phyloP scores from a whole-genome alignment of 345 rosid genomes.

The Populus davidiana region DNA sequence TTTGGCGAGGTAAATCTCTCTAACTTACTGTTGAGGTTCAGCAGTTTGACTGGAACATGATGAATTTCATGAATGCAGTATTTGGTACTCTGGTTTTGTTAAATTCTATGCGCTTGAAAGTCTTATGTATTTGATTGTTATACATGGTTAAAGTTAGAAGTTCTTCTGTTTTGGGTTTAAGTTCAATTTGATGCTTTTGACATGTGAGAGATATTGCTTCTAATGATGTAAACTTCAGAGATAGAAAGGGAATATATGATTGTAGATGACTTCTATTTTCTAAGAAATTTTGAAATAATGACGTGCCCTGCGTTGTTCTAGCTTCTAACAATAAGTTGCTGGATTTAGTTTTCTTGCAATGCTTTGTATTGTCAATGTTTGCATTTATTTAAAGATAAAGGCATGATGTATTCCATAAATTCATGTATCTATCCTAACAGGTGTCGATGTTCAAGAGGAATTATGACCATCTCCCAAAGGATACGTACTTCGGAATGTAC shows the following conservation, averaged over 20 bases:
- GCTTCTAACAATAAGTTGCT: background rate
- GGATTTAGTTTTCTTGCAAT: background rate
- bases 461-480: constrained; percentile 85
- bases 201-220: background rate
- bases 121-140: background rate
- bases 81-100: background rate
- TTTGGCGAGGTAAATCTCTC: constrained; percentile 67
- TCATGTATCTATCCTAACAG: constrained; percentile 28
- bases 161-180: background rate
- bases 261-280: background rate
- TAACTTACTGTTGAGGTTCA: background rate
- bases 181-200: background rate
- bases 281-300: background rate
- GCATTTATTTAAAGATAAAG: background rate
- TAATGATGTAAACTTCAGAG: background rate
- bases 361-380: background rate
- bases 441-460: constrained; percentile 96
- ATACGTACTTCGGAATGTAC: constrained; percentile 78
- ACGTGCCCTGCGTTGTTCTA: background rate
- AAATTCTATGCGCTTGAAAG: background rate
- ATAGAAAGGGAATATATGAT: background rate
- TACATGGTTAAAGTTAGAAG: background rate
- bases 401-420: background rate
- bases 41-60: background rate
- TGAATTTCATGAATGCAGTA: background rate